Conservation (phyloP, 1,139 yeast species). For the Pichia cactophila region DNA sequence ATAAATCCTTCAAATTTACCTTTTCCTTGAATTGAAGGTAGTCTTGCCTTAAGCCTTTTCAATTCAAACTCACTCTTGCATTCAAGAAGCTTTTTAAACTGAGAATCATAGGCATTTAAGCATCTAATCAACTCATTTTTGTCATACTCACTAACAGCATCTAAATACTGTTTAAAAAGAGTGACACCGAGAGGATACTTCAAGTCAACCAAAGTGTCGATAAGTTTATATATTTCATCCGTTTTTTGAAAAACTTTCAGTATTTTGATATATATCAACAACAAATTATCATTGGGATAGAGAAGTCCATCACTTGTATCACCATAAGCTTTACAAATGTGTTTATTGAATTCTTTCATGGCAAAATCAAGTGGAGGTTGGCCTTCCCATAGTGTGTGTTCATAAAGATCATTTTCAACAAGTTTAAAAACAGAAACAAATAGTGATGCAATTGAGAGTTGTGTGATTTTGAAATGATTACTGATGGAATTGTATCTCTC, state of each 20-base stretch:
- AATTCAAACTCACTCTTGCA: conserved; percentile 29
- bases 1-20: conserved; percentile 22
- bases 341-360: conserved; percentile 45
- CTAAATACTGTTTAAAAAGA: conserved; percentile 30
- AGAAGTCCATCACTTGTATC: conserved; percentile 29
- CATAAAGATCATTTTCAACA: conserved; percentile 15
- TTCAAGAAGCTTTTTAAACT: conserved; percentile 12
- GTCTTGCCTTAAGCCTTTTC: conserved; percentile 15
- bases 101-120: conserved; percentile 30
- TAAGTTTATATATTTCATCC: conserved; percentile 43
- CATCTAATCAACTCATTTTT: conserved; percentile 31
- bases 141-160: conserved; percentile 27
- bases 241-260: conserved; percentile 41
- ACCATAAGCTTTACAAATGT: conserved; percentile 28
- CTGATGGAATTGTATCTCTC: conserved; percentile 27
- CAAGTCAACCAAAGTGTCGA: conserved; percentile 55
- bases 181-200: conserved; percentile 38
- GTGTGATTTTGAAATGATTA: conserved; percentile 24
- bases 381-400: conserved; percentile 14
- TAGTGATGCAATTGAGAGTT: conserved; percentile 38
- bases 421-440: conserved; percentile 28
- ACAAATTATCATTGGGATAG: conserved; percentile 40
- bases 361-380: conserved; percentile 52
- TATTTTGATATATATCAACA: conserved; percentile 47
- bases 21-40: conserved; percentile 9